Percentiles rank a stretch among this genome's conserved stretches.
Evolutionary conservation across 352 stramenopile genomes (phyloP).

Genomic region (Phytopythium litorale): DNA sequence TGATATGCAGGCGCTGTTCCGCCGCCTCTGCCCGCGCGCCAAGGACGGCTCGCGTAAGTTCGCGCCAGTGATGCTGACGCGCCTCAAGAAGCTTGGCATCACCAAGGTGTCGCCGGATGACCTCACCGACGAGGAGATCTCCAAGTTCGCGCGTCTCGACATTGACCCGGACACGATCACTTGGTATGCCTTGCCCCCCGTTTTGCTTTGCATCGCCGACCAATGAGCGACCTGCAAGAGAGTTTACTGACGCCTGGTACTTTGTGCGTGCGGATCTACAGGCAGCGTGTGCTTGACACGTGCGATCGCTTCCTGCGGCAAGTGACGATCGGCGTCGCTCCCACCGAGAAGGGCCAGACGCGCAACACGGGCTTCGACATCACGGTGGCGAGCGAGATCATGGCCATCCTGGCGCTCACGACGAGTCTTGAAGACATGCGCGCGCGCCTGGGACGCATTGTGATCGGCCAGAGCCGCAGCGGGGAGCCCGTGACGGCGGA

Average conservation of each 20-base stretch:
- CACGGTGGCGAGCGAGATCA: constrained; percentile 97
- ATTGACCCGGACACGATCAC: constrained; percentile 94
- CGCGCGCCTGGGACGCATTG: constrained; percentile 92
- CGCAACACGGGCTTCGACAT: constrained; percentile 79
- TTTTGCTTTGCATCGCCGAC: neutral
- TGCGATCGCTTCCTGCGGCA: constrained; percentile 95
- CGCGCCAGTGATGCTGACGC: constrained; percentile 87
- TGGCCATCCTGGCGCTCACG: constrained; percentile 97
- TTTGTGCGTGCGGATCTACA: constrained; percentile 35
- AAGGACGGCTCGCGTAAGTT: constrained; percentile 89
- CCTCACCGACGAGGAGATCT: constrained; percentile 92
- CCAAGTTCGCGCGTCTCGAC: constrained; percentile 93
- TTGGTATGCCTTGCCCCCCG: constrained; percentile 19
- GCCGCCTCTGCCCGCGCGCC: constrained; percentile 73
- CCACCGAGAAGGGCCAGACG: constrained; percentile 89
- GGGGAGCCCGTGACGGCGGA: constrained; percentile 94
- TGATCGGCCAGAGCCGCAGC: constrained; percentile 86
- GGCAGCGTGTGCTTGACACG: constrained; percentile 96
- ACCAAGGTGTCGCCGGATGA: constrained; percentile 88
- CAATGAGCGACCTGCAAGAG: neutral
- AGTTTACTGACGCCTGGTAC: neutral
- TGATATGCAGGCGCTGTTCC: constrained; percentile 53
- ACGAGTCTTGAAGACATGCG: constrained; percentile 94
- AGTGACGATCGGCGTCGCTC: constrained; percentile 87
- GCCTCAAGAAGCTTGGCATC: constrained; percentile 96